Evolutionary conservation across 257 asterid species (phyloP).

Genomic region (Osmanthus fragrans): DNA sequence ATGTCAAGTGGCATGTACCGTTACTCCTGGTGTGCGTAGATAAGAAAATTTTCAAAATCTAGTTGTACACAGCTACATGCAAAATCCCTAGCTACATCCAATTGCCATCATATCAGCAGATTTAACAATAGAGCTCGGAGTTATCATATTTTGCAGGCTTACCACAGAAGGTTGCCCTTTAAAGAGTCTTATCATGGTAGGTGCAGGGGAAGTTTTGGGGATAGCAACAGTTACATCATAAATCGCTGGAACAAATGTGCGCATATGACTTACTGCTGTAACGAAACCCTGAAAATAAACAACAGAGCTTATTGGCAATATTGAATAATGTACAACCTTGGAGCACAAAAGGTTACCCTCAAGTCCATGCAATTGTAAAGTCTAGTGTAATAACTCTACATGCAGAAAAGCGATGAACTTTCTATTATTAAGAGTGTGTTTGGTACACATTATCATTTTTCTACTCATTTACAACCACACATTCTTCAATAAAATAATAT

Average conservation of each 20-base stretch:
- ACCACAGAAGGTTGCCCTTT: conserved; percentile 95
- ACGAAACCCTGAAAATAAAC: conserved; percentile 79
- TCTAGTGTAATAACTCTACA: neutral
- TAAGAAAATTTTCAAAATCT: neutral
- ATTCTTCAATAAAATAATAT: too few relatives aligned
- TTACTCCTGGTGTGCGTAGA: neutral
- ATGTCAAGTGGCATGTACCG: neutral
- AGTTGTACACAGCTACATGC: neutral
- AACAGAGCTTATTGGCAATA: conserved; percentile 13
- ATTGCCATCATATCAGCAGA: conserved; percentile 13
- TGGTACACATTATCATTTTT: too few relatives aligned
- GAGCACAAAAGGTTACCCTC: neutral
- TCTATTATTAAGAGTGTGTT: too few relatives aligned
- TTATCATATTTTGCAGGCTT: conserved; percentile 29
- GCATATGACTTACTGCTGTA: conserved; percentile 87
- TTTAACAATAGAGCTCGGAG: neutral
- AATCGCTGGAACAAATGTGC: conserved; percentile 93
- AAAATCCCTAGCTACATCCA: neutral
- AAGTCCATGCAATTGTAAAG: neutral
- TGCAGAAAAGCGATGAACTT: neutral
- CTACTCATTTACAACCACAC: too few relatives aligned
- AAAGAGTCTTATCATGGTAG: conserved; percentile 90
- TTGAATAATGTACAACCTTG: neutral
- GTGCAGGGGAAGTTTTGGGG: conserved; percentile 74
- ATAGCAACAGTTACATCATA: conserved; percentile 87